These are phyloP conservation scores for Ophiosphaerella herpotricha DNA, from an alignment of 2,329 filamentous ascomycete genomes.

Conservation along the genomic window DNA sequence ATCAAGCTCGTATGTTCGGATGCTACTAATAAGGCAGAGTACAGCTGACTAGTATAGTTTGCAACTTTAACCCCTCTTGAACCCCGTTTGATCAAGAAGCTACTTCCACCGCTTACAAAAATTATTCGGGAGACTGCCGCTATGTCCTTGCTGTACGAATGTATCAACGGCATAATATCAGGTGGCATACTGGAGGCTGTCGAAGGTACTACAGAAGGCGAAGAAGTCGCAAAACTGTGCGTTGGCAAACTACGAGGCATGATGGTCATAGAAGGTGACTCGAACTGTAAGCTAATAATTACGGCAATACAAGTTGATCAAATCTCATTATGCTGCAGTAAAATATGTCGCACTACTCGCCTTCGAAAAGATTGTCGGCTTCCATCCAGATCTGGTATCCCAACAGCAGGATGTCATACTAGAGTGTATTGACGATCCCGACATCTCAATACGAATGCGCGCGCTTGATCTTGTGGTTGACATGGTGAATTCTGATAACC, in stretches of 20 bases:
- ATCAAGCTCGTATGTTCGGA: conserved; percentile 78
- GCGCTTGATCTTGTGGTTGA: conserved; percentile 89
- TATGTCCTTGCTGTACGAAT: conserved; percentile 98
- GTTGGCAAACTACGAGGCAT: conserved; percentile 92
- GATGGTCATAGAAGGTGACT: conserved; percentile 90
- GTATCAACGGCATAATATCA: conserved; percentile 97
- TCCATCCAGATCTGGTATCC: conserved; percentile 85
- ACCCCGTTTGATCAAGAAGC: conserved; percentile 85
- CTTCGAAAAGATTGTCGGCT: conserved; percentile 90
- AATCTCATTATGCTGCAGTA: conserved; percentile 58
- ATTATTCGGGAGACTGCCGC: conserved; percentile 93
- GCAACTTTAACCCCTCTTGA: conserved; percentile 91
- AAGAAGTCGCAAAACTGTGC: conserved; percentile 90
- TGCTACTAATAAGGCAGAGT: too few species aligned
- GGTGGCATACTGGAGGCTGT: conserved; percentile 87
- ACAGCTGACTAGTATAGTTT: conserved; percentile 63
- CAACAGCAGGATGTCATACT: conserved; percentile 96
- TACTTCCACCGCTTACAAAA: conserved; percentile 86
- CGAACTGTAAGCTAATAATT: conserved; percentile 70
- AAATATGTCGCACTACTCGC: conserved; percentile 97
- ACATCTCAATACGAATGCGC: conserved; percentile 93
- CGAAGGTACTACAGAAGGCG: conserved; percentile 78
- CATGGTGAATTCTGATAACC: conserved; percentile 88
- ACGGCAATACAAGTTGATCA: conserved; percentile 10
- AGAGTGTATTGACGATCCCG: conserved; percentile 91